Evolutionary conservation across 1,284 basidiomycete genomes (phyloP).

Genomic region (Leccinum laetum): DNA sequence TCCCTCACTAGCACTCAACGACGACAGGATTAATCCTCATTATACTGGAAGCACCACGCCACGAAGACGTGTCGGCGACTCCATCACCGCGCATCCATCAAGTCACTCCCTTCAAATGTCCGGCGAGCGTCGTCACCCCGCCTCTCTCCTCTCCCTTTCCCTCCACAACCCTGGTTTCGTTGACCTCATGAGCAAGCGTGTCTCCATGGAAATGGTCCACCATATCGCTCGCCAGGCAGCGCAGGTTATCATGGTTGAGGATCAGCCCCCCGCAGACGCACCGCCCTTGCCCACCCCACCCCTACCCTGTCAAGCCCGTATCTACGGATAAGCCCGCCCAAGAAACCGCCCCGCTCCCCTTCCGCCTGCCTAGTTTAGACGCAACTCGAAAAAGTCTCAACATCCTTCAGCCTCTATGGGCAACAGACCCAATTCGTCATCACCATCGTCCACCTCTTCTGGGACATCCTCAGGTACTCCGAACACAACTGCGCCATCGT

Average conservation of each 20-base stretch:
- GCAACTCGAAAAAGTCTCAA: constrained; percentile 42
- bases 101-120: constrained; percentile 34
- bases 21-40: too few species aligned
- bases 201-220: constrained; percentile 82
- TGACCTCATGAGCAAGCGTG: constrained; percentile 73
- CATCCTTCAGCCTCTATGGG: constrained; percentile 34
- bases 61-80: too few species aligned
- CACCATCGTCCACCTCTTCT: constrained; percentile 44
- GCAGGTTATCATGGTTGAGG: constrained; percentile 64
- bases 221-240: constrained; percentile 70
- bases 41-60: too few species aligned
- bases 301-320: constrained; percentile 48
- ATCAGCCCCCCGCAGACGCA: constrained; percentile 37
- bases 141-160: constrained; percentile 69
- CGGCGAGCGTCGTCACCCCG: constrained; percentile 50
- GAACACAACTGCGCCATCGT: constrained; percentile 35
- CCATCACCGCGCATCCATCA: too few species aligned
- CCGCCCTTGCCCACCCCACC: constrained; percentile 49
- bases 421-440: constrained; percentile 38
- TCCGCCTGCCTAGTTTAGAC: constrained; percentile 19
- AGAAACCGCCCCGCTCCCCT: constrained; percentile 30
- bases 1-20: too few species aligned
- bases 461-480: constrained; percentile 31
- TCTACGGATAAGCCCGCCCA: constrained; percentile 37
- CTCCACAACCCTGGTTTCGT: constrained; percentile 79